Base-by-base conservation (phyloP, 2,329 filamentous ascomycete species). In the Calonectria leucothoes region DNA sequence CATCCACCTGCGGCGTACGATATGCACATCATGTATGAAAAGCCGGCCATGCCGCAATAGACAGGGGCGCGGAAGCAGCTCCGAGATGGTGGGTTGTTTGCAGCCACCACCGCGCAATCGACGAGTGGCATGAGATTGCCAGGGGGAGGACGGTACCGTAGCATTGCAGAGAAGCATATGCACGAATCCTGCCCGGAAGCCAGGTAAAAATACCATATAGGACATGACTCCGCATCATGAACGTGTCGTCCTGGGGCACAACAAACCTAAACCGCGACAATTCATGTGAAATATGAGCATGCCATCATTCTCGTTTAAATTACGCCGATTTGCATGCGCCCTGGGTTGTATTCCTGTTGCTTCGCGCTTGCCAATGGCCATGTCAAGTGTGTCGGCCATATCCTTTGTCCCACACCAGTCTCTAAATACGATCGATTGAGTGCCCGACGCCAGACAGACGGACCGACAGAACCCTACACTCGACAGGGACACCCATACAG, bases 91-190 rank as follows among this genome's bases (percentile, higher is more conserved):
- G 65, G 49, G 49, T 67, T 67, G 49, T 37, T 67, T 67, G 49
- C 65, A 33, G 49, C 27, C 11, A 15, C 8, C 59, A 63, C 59
- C 35, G 25, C 25, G 20, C 42, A 67, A 67, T 57, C 49, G 37
- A 55, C 33, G 20, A 67, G 33, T 52, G 65, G 42, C 31, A 29
- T 57, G 65, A 67, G 49, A 42, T 33, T 67, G 49, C 29, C 49
- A 67, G 65, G 49, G 65, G 64, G 31, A 35, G 29, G 23, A 31
- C 49, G 48, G 25, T 29, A 67, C 35, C 33, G 65, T 67, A 52
- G 20, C 65, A 67, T 55, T 52, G 65, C 65, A 67, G 49, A 37
- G 55, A 67, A 67, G 65, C 33, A 59, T 59, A 59, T 59, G 55
- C 31, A 59, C n/a, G 55, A 59, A 59, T 59, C 55, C 55, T 59